Conservation (phyloP, 2,329 filamentous ascomycete genomes). For the Colletotrichum sp. region DNA sequence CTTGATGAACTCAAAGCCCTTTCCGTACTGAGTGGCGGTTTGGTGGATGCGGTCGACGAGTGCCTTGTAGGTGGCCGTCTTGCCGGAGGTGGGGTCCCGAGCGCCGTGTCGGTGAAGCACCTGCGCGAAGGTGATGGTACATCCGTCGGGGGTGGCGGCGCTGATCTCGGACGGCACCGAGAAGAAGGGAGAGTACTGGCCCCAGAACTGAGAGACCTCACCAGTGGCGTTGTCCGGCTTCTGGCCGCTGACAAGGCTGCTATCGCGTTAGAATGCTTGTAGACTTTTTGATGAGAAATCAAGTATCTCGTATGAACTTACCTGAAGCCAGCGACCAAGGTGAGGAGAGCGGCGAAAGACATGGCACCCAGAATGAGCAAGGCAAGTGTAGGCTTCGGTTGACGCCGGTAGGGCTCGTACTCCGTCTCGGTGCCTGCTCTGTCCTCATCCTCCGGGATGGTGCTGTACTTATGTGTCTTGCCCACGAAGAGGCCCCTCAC, state of each 20-base stretch:
- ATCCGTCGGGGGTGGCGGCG: constrained; percentile 65
- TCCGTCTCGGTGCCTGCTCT: constrained; percentile 8
- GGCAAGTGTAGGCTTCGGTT: constrained; percentile 22
- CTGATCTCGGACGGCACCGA: constrained; percentile 72
- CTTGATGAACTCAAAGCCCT: constrained; percentile 71
- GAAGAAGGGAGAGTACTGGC: constrained; percentile 88
- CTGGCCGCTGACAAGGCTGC: constrained; percentile 20
- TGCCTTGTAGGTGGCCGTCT: constrained; percentile 66
- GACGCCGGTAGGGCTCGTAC: constrained; percentile 19
- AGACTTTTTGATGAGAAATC: not conserved
- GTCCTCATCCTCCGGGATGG: constrained; percentile 25
- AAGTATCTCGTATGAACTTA: not conserved
- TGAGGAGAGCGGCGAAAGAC: constrained; percentile 13
- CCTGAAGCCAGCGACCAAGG: constrained; percentile 4
- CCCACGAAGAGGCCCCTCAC: constrained; percentile 22
- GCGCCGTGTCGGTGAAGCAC: constrained; percentile 85
- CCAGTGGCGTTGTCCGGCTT: not conserved
- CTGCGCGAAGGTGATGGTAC: constrained; percentile 79
- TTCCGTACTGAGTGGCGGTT: constrained; percentile 59
- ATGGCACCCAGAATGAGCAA: constrained; percentile 25
- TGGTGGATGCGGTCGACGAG: constrained; percentile 68
- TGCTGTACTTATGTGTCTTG: constrained; percentile 31
- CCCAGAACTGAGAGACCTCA: constrained; percentile 72
- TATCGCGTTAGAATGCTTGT: not conserved
- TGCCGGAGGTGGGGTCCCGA: constrained; percentile 76